phyloP scores from a whole-genome alignment of 2,329 filamentous ascomycete genomes.

The Aaosphaeria pasadenensis region DNA sequence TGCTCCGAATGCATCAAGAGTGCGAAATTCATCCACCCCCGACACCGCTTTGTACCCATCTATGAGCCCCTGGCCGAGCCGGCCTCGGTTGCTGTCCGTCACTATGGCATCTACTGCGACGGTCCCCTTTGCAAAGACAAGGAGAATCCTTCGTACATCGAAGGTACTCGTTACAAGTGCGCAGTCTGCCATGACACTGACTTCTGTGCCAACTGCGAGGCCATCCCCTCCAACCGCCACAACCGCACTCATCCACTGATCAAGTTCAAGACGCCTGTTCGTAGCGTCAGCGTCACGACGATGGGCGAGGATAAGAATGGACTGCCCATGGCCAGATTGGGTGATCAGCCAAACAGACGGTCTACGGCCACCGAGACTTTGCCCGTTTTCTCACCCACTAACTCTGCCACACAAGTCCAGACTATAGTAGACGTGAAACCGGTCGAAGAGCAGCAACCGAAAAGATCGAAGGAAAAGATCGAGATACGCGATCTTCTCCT shows the following conservation, averaged over 20 bases:
- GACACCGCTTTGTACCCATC: slow-evolving; percentile 84
- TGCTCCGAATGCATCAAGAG: slow-evolving; percentile 72
- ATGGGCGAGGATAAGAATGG: slow-evolving; percentile 72
- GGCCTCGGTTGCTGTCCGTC: slow-evolving; percentile 51
- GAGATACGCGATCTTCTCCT: slow-evolving; percentile 38
- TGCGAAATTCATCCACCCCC: slow-evolving; percentile 68
- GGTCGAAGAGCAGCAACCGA: slow-evolving; percentile 41
- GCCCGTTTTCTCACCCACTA: slow-evolving; percentile 45
- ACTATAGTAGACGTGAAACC: slow-evolving; percentile 62
- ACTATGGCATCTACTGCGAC: slow-evolving; percentile 90
- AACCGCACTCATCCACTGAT: slow-evolving; percentile 96
- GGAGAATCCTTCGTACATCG: slow-evolving; percentile 61
- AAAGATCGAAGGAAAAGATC: slow-evolving; percentile 39
- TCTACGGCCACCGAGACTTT: slow-evolving; percentile 54
- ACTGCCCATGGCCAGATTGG: slow-evolving; percentile 64
- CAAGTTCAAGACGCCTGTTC: slow-evolving; percentile 92
- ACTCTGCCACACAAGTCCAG: slow-evolving; percentile 62
- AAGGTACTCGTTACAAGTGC: slow-evolving; percentile 92
- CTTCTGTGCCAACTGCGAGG: slow-evolving; percentile 93
- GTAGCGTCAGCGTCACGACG: slow-evolving; percentile 83
- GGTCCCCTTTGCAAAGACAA: slow-evolving; percentile 76
- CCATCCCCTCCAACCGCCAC: slow-evolving; percentile 77
- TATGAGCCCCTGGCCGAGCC: slow-evolving; percentile 66
- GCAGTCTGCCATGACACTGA: slow-evolving; percentile 92
- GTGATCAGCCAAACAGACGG: slow-evolving; percentile 56